A percentile compares a stretch with the other conserved stretches of the same genome.
These are phyloP conservation scores for Pharnaceum exiguum DNA, from an alignment of 148 eudicot species.

Conservation along the genomic window DNA sequence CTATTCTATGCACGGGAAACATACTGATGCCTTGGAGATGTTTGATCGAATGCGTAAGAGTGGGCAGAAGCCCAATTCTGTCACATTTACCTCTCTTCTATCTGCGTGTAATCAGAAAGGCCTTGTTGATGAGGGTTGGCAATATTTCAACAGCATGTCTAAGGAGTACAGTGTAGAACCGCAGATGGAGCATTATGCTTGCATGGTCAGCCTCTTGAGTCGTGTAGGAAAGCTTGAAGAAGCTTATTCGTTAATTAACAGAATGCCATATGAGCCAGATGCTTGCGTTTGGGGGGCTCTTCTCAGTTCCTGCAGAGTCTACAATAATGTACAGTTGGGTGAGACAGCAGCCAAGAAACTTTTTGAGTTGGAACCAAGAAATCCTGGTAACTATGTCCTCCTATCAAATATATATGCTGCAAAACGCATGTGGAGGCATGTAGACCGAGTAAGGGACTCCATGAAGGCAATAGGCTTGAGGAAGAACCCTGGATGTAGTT, in stretches of 20 bases:
- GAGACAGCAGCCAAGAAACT: slow-evolving; percentile 57
- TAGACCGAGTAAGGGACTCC: slow-evolving; percentile 45
- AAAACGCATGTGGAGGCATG: slow-evolving; percentile 54
- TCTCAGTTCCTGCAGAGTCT: slow-evolving; percentile 59
- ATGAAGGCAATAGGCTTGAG: slow-evolving; percentile 52
- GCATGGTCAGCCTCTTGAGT: slow-evolving; percentile 66
- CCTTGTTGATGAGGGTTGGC: slow-evolving; percentile 42
- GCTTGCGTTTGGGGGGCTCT: slow-evolving; percentile 78
- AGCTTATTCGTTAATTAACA: slow-evolving; percentile 49
- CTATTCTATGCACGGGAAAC: slow-evolving; percentile 68
- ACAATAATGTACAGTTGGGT: slow-evolving; percentile 41
- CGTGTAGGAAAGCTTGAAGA: slow-evolving; percentile 67
- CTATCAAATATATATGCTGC: slow-evolving; percentile 66
- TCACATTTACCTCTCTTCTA: slow-evolving; percentile 49
- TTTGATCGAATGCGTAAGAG: slow-evolving; percentile 46
- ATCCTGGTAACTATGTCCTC: slow-evolving; percentile 65
- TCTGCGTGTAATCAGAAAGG: slow-evolving; percentile 77
- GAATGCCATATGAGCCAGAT: slow-evolving; percentile 64
- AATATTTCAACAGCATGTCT: slow-evolving; percentile 44
- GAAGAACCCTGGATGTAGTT: slow-evolving; percentile 76
- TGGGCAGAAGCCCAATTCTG: slow-evolving; percentile 46
- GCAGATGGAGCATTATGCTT: slow-evolving; percentile 63
- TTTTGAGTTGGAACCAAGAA: slow-evolving; percentile 59
- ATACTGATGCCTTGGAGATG: slow-evolving; percentile 46
- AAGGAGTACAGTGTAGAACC: slow-evolving; percentile 45